Conservation (phyloP, 805 yeast genomes). For the Priceomyces medius region DNA sequence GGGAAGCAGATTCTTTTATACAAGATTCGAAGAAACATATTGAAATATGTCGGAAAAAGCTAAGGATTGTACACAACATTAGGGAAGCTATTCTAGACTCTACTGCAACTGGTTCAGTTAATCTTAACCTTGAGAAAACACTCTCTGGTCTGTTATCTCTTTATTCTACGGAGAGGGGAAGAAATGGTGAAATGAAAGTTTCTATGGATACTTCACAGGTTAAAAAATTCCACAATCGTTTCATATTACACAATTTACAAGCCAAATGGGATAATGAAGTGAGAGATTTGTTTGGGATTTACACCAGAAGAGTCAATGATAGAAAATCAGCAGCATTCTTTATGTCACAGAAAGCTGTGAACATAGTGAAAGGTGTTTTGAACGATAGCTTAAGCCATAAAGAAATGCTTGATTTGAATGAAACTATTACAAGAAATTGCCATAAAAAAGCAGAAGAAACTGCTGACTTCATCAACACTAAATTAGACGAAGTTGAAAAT, state of each 20-base stretch:
- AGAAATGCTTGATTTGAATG: constrained; percentile 17
- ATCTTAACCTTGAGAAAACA: constrained; percentile 7
- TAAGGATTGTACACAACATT: constrained; percentile 24
- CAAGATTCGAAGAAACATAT: constrained; percentile 7
- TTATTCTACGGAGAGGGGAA: constrained; percentile 29
- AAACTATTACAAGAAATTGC: constrained; percentile 16
- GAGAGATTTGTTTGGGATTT: constrained; percentile 62
- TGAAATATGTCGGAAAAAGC: constrained; percentile 16
- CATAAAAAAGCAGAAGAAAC: constrained; percentile 29
- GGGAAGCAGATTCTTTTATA: constrained; percentile 1
- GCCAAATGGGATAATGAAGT: constrained; percentile 75
- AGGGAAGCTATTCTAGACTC: constrained; percentile 24
- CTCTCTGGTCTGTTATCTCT: constrained; percentile 23
- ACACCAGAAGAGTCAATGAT: constrained; percentile 46
- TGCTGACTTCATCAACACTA: constrained; percentile 51
- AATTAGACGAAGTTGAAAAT: constrained; percentile 40
- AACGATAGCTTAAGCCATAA: constrained; percentile 17
- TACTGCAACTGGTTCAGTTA: constrained; percentile 9
- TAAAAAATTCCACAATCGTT: constrained; percentile 59
- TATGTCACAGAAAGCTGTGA: constrained; percentile 50
- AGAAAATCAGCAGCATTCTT: constrained; percentile 43
- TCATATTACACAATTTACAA: constrained; percentile 68
- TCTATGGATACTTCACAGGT: constrained; percentile 21
- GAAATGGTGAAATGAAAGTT: constrained; percentile 24
- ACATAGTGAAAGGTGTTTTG: constrained; percentile 44